phyloP scores from a whole-genome alignment of 2,329 filamentous ascomycete species.

The Alternaria sp. region DNA sequence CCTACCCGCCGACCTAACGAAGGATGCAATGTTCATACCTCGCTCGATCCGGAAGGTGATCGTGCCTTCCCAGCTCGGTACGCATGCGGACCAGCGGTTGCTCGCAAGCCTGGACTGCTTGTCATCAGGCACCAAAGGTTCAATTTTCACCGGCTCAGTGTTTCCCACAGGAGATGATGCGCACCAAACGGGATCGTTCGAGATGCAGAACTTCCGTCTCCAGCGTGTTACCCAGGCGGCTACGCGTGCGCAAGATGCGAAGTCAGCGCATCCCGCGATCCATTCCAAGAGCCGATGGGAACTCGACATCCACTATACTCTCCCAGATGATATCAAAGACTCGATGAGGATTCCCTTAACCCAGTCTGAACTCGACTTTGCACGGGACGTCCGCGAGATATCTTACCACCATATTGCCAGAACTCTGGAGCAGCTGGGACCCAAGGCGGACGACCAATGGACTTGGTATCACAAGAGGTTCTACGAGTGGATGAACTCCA shows the following conservation, averaged over 20 bases:
- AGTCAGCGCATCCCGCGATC: background rate
- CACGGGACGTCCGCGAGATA: background rate
- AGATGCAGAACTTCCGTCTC: background rate
- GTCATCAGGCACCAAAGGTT: background rate
- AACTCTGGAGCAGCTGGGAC: background rate
- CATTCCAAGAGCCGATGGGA: conserved; percentile 7
- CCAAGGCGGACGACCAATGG: background rate
- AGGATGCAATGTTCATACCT: conserved; percentile 10
- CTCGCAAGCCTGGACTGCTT: background rate
- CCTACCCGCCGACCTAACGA: conserved; percentile 4
- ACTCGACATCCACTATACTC: background rate
- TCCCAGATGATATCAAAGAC: conserved; percentile 1
- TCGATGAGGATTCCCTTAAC: background rate
- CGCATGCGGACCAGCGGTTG: background rate
- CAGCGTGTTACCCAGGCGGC: background rate
- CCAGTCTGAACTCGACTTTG: background rate
- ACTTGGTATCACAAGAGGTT: conserved; percentile 3
- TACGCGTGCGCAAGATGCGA: background rate
- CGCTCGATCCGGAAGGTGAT: conserved; percentile 11
- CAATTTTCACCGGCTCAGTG: background rate
- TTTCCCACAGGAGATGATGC: background rate
- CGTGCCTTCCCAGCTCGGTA: background rate
- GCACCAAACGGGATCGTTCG: background rate
- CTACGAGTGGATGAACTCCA: conserved; percentile 4
- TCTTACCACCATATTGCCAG: conserved; percentile 3